phyloP scores from a whole-genome alignment of 164 flowering plant species.

The Vitis vinifera region ASM3070453v1 NC_081808.1:6564501-6565000 shows the following conservation, averaged over 20 bases:
- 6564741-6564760: background rate
- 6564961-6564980: background rate
- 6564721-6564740: background rate
- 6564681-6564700: conserved; percentile 3
- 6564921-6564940: too few relatives aligned
- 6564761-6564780: background rate
- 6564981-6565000: background rate
- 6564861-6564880: background rate
- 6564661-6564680: background rate
- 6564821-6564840: background rate
- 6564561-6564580: background rate
- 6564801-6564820: background rate
- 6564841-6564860: background rate
- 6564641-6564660: background rate
- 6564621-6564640: background rate
- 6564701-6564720: background rate
- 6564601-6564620: background rate
- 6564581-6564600: background rate
- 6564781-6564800: background rate
- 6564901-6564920: too few relatives aligned
- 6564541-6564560: background rate
- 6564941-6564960: too few relatives aligned
- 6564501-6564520: background rate
- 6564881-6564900: background rate
- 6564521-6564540: background rate